phyloP scores from a whole-genome alignment of 2,329 filamentous ascomycete genomes.

The Alternaria sp. region DNA sequence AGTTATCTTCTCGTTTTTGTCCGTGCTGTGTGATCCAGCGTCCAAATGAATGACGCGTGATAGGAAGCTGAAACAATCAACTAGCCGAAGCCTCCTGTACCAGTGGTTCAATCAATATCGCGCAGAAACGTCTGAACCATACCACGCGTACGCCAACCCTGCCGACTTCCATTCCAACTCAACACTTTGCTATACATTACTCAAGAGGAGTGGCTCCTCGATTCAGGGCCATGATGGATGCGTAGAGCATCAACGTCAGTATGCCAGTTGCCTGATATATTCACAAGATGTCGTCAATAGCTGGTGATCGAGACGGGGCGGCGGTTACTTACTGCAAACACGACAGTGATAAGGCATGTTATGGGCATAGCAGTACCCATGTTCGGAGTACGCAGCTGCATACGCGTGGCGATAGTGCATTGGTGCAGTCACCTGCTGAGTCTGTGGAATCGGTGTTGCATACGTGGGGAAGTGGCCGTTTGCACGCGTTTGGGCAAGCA shows the following conservation, averaged over 20 bases:
- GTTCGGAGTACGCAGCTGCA: slow-evolving; percentile 13
- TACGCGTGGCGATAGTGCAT: slow-evolving; percentile 8
- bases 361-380: slow-evolving; percentile 25
- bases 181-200: neutral
- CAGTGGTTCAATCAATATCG: neutral
- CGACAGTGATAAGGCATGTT: slow-evolving; percentile 21
- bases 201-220: neutral
- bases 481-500: slow-evolving; percentile 15
- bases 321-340: slow-evolving; percentile 14
- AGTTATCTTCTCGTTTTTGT: neutral
- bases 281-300: neutral
- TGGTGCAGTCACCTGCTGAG: neutral
- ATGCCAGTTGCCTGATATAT: neutral
- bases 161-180: neutral
- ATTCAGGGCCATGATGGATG: neutral
- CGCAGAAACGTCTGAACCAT: neutral
- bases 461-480: slow-evolving; percentile 1
- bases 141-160: neutral
- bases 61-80: no score
- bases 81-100: neutral
- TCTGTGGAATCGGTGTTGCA: neutral
- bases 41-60: neutral
- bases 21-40: neutral
- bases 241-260: neutral
- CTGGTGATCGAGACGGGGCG: no score